phyloP scores from a whole-genome alignment of 1,284 basidiomycete genomes.

The Cerioporus squamosus region DNA sequence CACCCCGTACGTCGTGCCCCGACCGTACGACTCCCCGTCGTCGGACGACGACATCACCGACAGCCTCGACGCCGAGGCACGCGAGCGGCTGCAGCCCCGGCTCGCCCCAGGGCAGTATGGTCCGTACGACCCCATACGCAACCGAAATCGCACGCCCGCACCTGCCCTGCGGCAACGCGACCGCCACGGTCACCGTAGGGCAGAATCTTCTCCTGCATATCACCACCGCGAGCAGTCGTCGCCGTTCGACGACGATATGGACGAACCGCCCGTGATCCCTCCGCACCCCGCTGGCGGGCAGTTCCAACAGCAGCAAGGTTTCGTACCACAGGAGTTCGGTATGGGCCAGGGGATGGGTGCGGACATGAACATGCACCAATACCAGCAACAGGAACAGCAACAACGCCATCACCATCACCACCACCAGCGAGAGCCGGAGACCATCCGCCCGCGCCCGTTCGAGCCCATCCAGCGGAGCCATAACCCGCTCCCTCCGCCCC shows the following conservation, averaged over 20 bases:
- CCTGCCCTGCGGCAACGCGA: slow-evolving; percentile 15
- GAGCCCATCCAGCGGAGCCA: slow-evolving; percentile 8
- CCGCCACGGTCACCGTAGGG: slow-evolving; percentile 7
- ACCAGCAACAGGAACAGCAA: background rate
- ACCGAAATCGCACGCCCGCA: slow-evolving; percentile 8
- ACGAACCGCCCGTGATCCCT: slow-evolving; percentile 12
- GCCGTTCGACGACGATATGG: background rate
- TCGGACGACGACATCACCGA: slow-evolving; percentile 8
- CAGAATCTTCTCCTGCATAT: slow-evolving; percentile 16
- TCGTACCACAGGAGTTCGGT: background rate
- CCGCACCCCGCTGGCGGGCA: background rate
- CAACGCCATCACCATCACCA: background rate
- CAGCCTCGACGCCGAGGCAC: slow-evolving; percentile 16
- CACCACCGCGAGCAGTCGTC: slow-evolving; percentile 1
- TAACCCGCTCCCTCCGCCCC: slow-evolving; percentile 29
- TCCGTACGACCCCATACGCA: slow-evolving; percentile 16
- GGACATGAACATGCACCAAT: background rate
- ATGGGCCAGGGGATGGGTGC: background rate
- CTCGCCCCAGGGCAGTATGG: slow-evolving; percentile 29
- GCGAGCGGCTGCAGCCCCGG: slow-evolving; percentile 21
- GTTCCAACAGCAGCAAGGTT: slow-evolving; percentile 2
- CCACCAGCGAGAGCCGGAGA: slow-evolving; percentile 2
- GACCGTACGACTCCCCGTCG: background rate
- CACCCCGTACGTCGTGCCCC: slow-evolving; percentile 13
- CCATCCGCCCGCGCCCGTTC: slow-evolving; percentile 13